Conservation (phyloP, 768 basidiomycete genomes). For the Mycena maculata region DNA sequence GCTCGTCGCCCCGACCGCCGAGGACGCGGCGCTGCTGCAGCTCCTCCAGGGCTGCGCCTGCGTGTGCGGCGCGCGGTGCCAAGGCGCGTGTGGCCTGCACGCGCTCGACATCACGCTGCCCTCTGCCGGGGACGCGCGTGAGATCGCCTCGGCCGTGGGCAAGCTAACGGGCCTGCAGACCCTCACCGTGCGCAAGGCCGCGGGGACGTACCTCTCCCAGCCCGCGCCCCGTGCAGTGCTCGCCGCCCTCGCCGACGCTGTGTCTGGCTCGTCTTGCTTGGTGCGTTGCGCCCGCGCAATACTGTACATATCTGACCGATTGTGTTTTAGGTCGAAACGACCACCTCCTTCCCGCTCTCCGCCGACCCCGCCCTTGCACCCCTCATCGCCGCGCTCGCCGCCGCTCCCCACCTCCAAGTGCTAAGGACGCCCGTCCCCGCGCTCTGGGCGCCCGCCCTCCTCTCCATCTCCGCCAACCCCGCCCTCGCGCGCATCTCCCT, state of each 20-base stretch:
- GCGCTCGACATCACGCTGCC: constrained; percentile 52
- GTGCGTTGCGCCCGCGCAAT: constrained; percentile 49
- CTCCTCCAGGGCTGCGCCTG: constrained; percentile 32
- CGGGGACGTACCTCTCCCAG: constrained; percentile 66
- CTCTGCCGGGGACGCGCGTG: constrained; percentile 13
- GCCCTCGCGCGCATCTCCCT: constrained; percentile 41
- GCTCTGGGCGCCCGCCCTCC: constrained; percentile 63
- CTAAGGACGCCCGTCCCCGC: constrained; percentile 67
- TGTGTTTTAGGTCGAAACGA: constrained; percentile 57
- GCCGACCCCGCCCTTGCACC: constrained; percentile 54
- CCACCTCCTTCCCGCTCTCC: constrained; percentile 68
- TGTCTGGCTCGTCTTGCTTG: constrained; percentile 54
- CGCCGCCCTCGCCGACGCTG: constrained; percentile 56
- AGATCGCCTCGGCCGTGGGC: constrained; percentile 40
- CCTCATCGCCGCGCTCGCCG: constrained; percentile 50
- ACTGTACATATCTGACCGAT: too few species aligned
- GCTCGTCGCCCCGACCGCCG: constrained; percentile 54
- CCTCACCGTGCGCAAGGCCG: constrained; percentile 64
- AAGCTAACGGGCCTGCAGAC: constrained; percentile 58
- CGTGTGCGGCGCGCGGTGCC: constrained; percentile 16
- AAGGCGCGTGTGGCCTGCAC: constrained; percentile 27
- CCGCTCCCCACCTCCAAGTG: constrained; percentile 55
- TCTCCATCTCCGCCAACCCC: constrained; percentile 61
- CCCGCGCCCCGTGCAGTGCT: constrained; percentile 59
- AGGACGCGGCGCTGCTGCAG: constrained; percentile 52